Conservation (phyloP, 1,284 basidiomycete genomes). For the Vanrija humicola region DNA sequence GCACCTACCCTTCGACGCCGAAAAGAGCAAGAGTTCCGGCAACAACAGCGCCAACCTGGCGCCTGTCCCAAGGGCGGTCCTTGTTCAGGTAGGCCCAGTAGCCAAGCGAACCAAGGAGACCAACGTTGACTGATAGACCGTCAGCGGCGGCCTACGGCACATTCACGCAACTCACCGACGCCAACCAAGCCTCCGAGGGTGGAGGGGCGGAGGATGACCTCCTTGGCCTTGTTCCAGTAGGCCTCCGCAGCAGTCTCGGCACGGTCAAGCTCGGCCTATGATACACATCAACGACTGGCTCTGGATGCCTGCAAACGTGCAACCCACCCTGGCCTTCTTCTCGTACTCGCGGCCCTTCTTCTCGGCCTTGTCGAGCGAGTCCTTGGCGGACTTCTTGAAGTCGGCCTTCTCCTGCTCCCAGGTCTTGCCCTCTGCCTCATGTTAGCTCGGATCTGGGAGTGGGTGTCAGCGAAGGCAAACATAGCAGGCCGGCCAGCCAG, state of each 20-base stretch:
- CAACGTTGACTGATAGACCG: slow-evolving; percentile 61
- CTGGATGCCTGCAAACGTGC: slow-evolving; percentile 53
- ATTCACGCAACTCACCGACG: slow-evolving; percentile 53
- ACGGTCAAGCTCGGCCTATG: slow-evolving; percentile 50
- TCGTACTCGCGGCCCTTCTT: slow-evolving; percentile 51
- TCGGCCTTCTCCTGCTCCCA: slow-evolving; percentile 19
- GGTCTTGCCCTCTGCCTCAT: slow-evolving; percentile 28
- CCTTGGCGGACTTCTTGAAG: slow-evolving; percentile 16
- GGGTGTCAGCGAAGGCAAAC: slow-evolving; percentile 15
- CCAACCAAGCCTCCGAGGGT: slow-evolving; percentile 70
- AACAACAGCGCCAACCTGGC: slow-evolving; percentile 56
- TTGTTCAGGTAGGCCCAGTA: slow-evolving; percentile 66
- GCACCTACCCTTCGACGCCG: slow-evolving; percentile 55
- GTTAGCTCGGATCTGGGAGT: slow-evolving; percentile 7
- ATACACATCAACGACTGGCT: slow-evolving; percentile 53
- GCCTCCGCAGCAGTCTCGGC: slow-evolving; percentile 57
- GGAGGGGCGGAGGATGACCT: slow-evolving; percentile 62
- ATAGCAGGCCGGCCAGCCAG: background rate
- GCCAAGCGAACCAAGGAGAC: slow-evolving; percentile 60
- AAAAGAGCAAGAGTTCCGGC: slow-evolving; percentile 59
- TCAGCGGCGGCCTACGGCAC: background rate
- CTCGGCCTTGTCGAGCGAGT: slow-evolving; percentile 12
- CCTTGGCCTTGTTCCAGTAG: slow-evolving; percentile 59
- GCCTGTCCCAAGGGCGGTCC: slow-evolving; percentile 60
- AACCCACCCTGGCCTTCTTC: slow-evolving; percentile 36